A percentile compares a stretch with the other conserved stretches of the same genome.
Conservation (phyloP, 2,329 filamentous ascomycete genomes). For the Colletotrichum lindemuthianum region DNA sequence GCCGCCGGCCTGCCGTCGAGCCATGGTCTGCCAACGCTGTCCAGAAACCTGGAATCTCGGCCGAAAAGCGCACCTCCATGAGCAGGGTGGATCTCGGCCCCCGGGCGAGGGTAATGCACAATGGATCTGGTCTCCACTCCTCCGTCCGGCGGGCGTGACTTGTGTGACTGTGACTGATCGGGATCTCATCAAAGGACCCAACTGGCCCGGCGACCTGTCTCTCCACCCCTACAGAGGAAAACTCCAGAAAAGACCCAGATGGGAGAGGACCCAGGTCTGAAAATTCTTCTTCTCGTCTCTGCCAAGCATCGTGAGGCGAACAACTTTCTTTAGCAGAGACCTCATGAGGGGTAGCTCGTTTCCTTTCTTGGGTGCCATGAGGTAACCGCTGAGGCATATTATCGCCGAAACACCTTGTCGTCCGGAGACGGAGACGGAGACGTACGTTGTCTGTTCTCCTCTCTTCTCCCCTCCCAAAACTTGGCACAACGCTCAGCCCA, state of each 20-base stretch:
- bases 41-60: no score
- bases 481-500: no score
- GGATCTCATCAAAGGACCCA: slow-evolving; percentile 23
- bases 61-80: no score
- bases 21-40: no score
- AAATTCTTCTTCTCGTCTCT: slow-evolving; percentile 9
- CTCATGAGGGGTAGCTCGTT: not conserved
- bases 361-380: slow-evolving; percentile 4
- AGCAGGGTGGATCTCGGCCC: no score
- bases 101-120: not conserved
- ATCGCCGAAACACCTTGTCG: no score
- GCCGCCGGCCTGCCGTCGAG: no score
- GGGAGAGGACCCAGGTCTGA: not conserved
- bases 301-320: slow-evolving; percentile 12
- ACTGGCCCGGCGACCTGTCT: not conserved
- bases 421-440: no score
- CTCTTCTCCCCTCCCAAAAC: no score
- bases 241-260: not conserved
- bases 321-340: not conserved
- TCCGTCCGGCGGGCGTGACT: slow-evolving; percentile 20
- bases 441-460: no score
- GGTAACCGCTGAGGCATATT: slow-evolving; percentile 17
- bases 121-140: slow-evolving; percentile 17
- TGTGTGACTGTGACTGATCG: slow-evolving; percentile 23
- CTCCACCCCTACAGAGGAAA: slow-evolving; percentile 16